phyloP scores from a whole-genome alignment of 257 asterid species.

The Penstemon newberryi region DNA sequence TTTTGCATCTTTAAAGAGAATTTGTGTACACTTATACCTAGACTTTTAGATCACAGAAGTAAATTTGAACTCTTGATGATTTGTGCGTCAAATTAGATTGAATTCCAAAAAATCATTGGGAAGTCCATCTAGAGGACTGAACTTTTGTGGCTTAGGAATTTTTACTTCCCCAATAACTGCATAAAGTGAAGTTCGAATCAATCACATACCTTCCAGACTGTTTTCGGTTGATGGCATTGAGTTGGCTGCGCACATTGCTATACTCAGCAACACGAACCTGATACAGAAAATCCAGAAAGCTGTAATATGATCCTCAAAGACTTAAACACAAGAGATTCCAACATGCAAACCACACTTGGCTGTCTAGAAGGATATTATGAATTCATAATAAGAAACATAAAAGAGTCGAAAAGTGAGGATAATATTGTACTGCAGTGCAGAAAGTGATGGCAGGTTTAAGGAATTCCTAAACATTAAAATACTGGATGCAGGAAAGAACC shows the following conservation, averaged over 20 bases:
- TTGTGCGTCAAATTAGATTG: neutral
- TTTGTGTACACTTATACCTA: neutral
- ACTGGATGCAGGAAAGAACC: neutral
- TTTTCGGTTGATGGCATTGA: constrained; percentile 76
- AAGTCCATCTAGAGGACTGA: constrained; percentile 11
- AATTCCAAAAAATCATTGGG: neutral
- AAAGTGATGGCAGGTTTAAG: constrained; percentile 19
- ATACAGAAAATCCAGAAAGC: constrained; percentile 32
- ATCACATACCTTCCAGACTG: constrained; percentile 74
- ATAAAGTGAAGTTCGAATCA: constrained; percentile 8
- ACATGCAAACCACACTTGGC: constrained; percentile 3
- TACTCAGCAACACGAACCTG: constrained; percentile 93
- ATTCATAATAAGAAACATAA: neutral
- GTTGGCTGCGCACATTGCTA: constrained; percentile 81
- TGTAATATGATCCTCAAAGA: constrained; percentile 12
- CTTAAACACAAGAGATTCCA: neutral
- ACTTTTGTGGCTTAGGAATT: neutral
- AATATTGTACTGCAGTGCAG: neutral
- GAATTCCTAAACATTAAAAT: neutral
- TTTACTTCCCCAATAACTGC: constrained; percentile 1
- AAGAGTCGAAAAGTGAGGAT: constrained; percentile 5
- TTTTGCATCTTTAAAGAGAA: constrained; percentile 8
- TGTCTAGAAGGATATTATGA: neutral
- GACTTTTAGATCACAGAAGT: neutral
- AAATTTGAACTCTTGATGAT: neutral